These are phyloP conservation scores for Daedaleopsis sinensis DNA, from an alignment of 768 basidiomycete species.

Conservation along the genomic window DNA sequence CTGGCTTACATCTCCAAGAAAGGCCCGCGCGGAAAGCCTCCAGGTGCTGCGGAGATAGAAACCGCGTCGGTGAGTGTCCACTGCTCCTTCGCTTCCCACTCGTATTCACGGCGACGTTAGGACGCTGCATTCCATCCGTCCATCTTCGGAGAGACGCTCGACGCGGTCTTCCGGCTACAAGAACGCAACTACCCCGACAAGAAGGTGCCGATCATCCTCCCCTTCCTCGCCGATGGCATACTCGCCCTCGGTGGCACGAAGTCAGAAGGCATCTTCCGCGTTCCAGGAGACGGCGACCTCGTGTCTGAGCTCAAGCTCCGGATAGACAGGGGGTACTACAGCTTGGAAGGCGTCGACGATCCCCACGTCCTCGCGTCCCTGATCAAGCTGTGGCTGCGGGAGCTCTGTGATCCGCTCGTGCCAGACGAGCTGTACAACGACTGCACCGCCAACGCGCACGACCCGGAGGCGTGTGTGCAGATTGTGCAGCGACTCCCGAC, in stretches of 20 bases:
- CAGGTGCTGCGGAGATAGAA: constrained; percentile 85
- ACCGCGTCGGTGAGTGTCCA: constrained; percentile 70
- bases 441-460: constrained; percentile 70
- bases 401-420: constrained; percentile 89
- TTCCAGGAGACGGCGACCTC: constrained; percentile 88
- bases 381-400: constrained; percentile 92
- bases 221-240: constrained; percentile 92
- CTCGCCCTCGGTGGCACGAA: constrained; percentile 85
- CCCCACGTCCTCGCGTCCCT: constrained; percentile 89
- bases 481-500: constrained; percentile 82
- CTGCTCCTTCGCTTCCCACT: background rate
- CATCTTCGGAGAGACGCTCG: constrained; percentile 89
- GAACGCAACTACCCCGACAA: constrained; percentile 83
- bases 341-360: constrained; percentile 86
- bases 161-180: constrained; percentile 82
- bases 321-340: constrained; percentile 91
- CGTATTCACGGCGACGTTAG: constrained; percentile 34
- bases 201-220: constrained; percentile 89
- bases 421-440: constrained; percentile 93
- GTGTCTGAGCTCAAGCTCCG: constrained; percentile 88
- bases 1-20: constrained; percentile 75
- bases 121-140: constrained; percentile 96
- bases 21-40: constrained; percentile 85
- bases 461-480: constrained; percentile 69
- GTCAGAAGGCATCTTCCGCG: constrained; percentile 90